These are phyloP conservation scores for Suillus occidentalis DNA, from an alignment of 768 basidiomycete genomes.

Conservation along the genomic window DNA sequence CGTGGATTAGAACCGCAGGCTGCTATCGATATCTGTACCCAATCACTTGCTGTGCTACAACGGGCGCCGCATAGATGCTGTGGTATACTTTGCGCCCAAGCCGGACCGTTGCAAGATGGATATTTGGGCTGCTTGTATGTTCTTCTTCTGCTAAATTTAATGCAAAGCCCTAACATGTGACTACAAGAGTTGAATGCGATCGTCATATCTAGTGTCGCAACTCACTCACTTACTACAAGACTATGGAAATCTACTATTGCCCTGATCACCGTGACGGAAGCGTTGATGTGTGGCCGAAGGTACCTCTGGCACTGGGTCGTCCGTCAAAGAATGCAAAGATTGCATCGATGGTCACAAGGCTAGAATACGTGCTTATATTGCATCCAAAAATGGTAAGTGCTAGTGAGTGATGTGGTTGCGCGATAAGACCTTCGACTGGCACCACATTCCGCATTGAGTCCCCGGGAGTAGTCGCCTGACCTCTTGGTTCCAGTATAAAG, in stretches of 20 bases:
- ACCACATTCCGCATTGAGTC: slow-evolving; percentile 10
- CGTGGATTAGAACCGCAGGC: slow-evolving; percentile 3
- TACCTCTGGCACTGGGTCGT: background rate
- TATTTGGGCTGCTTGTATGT: background rate
- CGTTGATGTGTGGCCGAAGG: background rate
- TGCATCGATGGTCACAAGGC: background rate
- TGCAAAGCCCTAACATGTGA: background rate
- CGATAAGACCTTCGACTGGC: slow-evolving; percentile 15
- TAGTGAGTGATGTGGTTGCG: slow-evolving; percentile 16
- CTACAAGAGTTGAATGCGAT: background rate
- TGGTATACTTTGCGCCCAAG: background rate
- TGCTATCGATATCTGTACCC: background rate
- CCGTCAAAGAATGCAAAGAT: background rate
- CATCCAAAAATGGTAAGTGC: slow-evolving; percentile 12
- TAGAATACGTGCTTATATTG: background rate
- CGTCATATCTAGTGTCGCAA: background rate
- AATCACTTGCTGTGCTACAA: background rate
- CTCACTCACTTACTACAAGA: background rate
- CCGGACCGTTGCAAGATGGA: background rate
- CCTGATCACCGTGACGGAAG: background rate
- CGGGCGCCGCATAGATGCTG: background rate
- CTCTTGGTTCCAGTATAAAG: slow-evolving; percentile 17
- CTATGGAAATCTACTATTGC: background rate
- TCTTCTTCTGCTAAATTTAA: background rate
- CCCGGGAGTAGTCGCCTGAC: background rate